Evolutionary conservation across 139 green algal genomes (phyloP).

Genomic region (Micractinium conductrix): DNA sequence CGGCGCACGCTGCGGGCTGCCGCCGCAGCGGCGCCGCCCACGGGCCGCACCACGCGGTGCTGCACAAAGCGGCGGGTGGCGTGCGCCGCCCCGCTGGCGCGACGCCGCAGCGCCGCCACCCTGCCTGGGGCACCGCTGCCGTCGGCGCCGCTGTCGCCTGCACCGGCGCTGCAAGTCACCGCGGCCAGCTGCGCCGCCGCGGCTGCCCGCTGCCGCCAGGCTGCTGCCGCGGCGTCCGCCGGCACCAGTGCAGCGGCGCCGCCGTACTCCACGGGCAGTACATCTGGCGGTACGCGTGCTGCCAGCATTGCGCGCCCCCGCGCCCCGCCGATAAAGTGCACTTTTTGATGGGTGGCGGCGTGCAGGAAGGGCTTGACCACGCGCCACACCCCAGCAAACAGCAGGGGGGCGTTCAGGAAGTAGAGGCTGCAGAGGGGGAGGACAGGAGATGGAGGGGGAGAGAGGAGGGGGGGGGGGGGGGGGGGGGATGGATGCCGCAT

Average conservation of each 20-base stretch:
- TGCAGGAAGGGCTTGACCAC: slow-evolving; percentile 70
- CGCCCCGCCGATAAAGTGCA: slow-evolving; percentile 57
- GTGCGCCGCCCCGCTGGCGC: neutral
- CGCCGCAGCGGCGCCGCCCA: neutral
- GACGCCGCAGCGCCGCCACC: neutral
- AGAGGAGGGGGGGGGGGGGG: neutral
- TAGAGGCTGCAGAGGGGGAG: slow-evolving; percentile 14
- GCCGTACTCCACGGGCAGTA: slow-evolving; percentile 63
- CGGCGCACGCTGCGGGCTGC: neutral
- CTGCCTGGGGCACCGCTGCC: neutral
- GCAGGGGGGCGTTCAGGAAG: slow-evolving; percentile 48
- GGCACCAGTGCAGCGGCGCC: slow-evolving; percentile 52
- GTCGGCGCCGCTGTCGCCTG: neutral
- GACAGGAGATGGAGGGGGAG: neutral
- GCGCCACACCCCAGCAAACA: slow-evolving; percentile 77
- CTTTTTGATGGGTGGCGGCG: slow-evolving; percentile 61
- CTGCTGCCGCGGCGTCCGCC: slow-evolving; percentile 46
- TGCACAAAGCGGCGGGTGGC: neutral
- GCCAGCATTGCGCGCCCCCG: slow-evolving; percentile 18
- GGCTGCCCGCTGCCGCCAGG: neutral
- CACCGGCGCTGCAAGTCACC: neutral
- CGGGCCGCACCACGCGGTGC: neutral
- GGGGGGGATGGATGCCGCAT: neutral
- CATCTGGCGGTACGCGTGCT: slow-evolving; percentile 34
- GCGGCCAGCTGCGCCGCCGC: neutral